phyloP scores from a whole-genome alignment of 2,329 filamentous ascomycete species.

The Ophiostoma novo-ulmi region DNA sequence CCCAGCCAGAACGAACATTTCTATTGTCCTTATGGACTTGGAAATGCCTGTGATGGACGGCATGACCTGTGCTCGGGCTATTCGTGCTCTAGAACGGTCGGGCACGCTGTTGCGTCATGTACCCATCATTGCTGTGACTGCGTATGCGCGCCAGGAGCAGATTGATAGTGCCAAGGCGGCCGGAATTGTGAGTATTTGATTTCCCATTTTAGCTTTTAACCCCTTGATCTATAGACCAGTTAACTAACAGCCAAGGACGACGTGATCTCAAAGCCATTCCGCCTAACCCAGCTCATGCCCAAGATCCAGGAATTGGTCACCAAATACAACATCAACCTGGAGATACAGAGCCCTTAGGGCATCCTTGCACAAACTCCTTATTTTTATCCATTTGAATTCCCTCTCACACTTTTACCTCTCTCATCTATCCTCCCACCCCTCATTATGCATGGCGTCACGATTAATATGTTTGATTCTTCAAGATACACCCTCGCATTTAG shows the following conservation, averaged over 20 bases:
- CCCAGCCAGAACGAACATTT: slow-evolving; percentile 46
- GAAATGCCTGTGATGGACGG: slow-evolving; percentile 82
- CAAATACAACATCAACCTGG: slow-evolving; percentile 36
- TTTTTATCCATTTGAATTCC: too few species aligned
- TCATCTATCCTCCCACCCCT: neutral
- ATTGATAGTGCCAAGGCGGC: slow-evolving; percentile 64
- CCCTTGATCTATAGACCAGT: neutral
- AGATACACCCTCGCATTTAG: slow-evolving; percentile 5
- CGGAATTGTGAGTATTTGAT: slow-evolving; percentile 57
- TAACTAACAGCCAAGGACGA: slow-evolving; percentile 48
- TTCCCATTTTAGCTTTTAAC: neutral
- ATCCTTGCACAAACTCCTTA: neutral
- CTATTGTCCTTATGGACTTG: slow-evolving; percentile 72
- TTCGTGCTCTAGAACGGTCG: slow-evolving; percentile 61
- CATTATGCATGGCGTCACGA: neutral
- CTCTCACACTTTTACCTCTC: neutral
- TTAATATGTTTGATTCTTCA: neutral
- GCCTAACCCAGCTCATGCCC: slow-evolving; percentile 63
- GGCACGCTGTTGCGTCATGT: slow-evolving; percentile 60
- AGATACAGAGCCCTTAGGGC: neutral
- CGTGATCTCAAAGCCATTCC: slow-evolving; percentile 75
- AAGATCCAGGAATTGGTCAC: slow-evolving; percentile 57
- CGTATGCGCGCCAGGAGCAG: slow-evolving; percentile 71
- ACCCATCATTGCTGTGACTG: slow-evolving; percentile 79
- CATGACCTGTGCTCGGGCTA: slow-evolving; percentile 64